These are phyloP conservation scores for Neurospora sp. DNA, from an alignment of 495 filamentous ascomycete genomes.

Conservation along the genomic window DNA sequence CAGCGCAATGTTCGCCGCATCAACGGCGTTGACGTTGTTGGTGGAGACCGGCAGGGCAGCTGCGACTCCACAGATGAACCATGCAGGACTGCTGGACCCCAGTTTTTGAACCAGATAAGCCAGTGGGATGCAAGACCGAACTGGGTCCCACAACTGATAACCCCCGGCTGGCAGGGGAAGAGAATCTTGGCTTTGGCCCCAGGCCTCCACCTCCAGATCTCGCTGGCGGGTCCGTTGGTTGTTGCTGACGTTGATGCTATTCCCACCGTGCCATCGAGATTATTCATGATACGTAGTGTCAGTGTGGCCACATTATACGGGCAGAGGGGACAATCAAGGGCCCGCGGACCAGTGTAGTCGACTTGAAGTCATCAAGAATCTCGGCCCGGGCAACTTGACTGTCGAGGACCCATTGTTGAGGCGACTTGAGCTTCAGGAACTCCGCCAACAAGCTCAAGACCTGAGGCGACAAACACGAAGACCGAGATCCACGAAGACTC, in stretches of 20 bases:
- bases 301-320: not conserved
- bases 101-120: slow-evolving; percentile 4
- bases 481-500: not conserved
- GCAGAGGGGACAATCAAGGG: not conserved
- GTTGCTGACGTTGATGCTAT: not conserved
- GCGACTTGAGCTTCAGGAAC: not conserved
- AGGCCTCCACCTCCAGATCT: not conserved
- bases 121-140: slow-evolving; percentile 18
- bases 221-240: not conserved
- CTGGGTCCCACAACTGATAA: not conserved
- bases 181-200: not conserved
- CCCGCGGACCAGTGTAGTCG: not conserved
- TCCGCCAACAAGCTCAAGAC: too few relatives aligned
- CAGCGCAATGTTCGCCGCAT: not conserved
- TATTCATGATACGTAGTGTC: not conserved
- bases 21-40: not conserved
- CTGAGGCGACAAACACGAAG: too few relatives aligned
- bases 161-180: not conserved
- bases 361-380: not conserved
- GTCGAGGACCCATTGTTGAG: not conserved
- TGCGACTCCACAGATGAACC: slow-evolving; percentile 6
- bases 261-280: not conserved
- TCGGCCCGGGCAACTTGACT: not conserved
- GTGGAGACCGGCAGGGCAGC: not conserved
- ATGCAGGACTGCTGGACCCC: slow-evolving; percentile 6